Base-by-base conservation (phyloP, 768 basidiomycete species). In the Naganishia randhawae region DNA sequence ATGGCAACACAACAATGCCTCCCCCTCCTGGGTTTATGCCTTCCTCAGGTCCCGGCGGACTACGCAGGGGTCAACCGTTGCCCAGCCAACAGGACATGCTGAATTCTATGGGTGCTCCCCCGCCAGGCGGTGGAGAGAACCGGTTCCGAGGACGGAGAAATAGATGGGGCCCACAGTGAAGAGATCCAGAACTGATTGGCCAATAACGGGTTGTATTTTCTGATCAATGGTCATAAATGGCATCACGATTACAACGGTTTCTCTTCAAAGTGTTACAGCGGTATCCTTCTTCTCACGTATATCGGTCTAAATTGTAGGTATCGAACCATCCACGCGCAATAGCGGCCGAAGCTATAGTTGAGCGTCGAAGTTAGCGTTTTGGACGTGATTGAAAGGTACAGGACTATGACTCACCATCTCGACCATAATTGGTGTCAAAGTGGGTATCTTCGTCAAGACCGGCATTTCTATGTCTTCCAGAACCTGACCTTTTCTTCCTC, bases 351-450 rank as follows among this genome's bases (percentile, higher is more conserved):
- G 33, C 55, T 62, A 32, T 29, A 17, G 5, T 2, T 13, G 8
- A 27, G n/a, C 10, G 22, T n/a, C 6, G 4, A 50, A 22, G 27
- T 19, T 8, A 29, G 42, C 19, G 31, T 37, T 48, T 11, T 19
- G n/a, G 3, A 42, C 14, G 29, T 8, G 32, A n/a, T 19, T 29
- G n/a, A 27, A 5, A 10, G 27, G 33, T 16, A 22, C 3, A 5
- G 19, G 13, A 17, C 2, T 6, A 3, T 10, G 61, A 76, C 87
- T 75, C 69, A 96, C 93, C 85, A 97, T 87, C 81, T 98, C 96
- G 50, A 89, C 85, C 78, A 98, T 97, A 31, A 98, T 73, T 1
- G 95, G 92, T 41, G 96, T 81, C 25, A 99, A 78, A 69, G 86
- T 83, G n/a, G 91, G 89, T 62, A 98, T 85, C 74, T 88, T 84